These are phyloP conservation scores for Moesziomyces antarcticus DNA, from an alignment of 1,284 basidiomycete genomes.

Conservation along the genomic window DNA sequence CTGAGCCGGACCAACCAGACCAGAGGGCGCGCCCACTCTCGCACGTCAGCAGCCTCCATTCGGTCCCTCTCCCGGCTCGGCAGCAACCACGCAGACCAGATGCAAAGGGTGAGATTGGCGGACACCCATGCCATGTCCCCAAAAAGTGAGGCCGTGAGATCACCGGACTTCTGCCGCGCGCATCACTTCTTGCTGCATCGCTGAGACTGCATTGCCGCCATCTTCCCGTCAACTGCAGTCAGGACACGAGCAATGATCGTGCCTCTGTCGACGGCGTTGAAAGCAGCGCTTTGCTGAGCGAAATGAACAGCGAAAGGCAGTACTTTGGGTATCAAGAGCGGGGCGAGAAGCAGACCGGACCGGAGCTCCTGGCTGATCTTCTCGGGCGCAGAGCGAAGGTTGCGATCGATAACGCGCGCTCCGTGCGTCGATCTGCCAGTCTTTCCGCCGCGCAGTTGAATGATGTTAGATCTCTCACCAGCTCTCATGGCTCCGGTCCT, in stretches of 20 bases:
- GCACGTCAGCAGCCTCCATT: background rate
- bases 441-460: background rate
- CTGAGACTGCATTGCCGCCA: too few relatives aligned
- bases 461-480: background rate
- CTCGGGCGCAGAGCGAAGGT: background rate
- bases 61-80: background rate
- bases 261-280: background rate
- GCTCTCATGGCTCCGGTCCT: background rate
- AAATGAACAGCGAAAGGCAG: too few relatives aligned
- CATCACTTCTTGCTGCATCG: background rate
- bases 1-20: background rate
- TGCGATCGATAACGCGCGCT: constrained; percentile 13
- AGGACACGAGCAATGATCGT: background rate
- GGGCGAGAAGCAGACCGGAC: constrained; percentile 12
- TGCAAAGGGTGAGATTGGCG: background rate
- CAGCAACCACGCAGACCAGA: too few relatives aligned
- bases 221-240: too few relatives aligned
- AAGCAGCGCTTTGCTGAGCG: too few relatives aligned
- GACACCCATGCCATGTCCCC: background rate
- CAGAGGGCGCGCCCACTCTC: background rate
- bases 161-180: background rate
- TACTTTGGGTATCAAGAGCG: background rate
- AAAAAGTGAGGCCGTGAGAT: background rate
- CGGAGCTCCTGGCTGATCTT: constrained; percentile 16
- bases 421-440: too few relatives aligned